phyloP scores from a whole-genome alignment of 2,329 filamentous ascomycete species.

The Diplodia corticola region DNA sequence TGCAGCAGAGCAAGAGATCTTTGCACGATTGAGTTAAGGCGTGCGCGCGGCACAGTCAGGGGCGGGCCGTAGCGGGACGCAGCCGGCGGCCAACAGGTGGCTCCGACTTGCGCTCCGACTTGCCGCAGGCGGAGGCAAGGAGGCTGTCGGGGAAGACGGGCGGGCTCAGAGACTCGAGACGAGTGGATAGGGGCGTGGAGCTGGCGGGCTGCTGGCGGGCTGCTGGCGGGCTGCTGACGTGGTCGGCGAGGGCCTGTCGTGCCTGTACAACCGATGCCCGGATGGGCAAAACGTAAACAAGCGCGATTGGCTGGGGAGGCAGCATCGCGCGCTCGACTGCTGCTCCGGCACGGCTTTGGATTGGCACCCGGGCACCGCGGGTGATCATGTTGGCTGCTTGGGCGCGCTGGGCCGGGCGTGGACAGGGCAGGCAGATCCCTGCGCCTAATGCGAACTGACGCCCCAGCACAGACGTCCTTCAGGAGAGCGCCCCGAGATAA shows the following conservation, averaged over 20 bases:
- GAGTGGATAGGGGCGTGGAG: not conserved
- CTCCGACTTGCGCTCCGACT: conserved; percentile 19
- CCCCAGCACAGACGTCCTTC: conserved; percentile 22
- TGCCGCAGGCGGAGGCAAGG: conserved; percentile 9
- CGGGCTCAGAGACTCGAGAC: not conserved
- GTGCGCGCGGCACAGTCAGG: conserved; percentile 12
- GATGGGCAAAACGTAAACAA: conserved; percentile 16
- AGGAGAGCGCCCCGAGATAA: conserved; percentile 21
- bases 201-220: not conserved
- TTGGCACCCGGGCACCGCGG: not conserved
- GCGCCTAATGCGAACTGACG: conserved; percentile 10
- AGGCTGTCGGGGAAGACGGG: not conserved
- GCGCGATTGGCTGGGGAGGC: conserved; percentile 1
- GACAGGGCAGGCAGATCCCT: conserved; percentile 16
- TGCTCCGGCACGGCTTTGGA: not conserved
- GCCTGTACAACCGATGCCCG: conserved; percentile 4
- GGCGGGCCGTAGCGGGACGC: conserved; percentile 12
- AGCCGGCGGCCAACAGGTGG: conserved; percentile 4
- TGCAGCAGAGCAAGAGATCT: not conserved
- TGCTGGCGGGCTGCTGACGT: not conserved
- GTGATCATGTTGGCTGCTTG: not conserved
- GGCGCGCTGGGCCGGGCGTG: not conserved
- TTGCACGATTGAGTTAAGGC: conserved; percentile 5
- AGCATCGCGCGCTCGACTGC: not conserved
- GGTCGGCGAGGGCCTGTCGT: not conserved